A percentile compares a stretch with the other conserved stretches of the same genome.
Conservation (phyloP, 73 alveolate species). For the Paramecium tetraurelia region DNA sequence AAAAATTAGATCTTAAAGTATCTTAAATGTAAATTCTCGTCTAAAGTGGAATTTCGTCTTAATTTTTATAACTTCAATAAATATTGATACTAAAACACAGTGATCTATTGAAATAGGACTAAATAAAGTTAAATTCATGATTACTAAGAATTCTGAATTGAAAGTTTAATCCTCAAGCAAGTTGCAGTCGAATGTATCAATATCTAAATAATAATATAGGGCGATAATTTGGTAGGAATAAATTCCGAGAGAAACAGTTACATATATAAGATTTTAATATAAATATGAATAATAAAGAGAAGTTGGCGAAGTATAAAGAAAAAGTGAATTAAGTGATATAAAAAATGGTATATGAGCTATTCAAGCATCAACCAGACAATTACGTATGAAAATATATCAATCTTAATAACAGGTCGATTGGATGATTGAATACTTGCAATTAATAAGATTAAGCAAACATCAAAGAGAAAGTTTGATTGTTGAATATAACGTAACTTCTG, state of each 20-base stretch:
- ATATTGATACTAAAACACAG: too few relatives aligned
- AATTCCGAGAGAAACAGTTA: not conserved
- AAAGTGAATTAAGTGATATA: not conserved
- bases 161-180: not conserved
- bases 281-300: not conserved
- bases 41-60: not conserved
- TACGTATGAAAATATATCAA: not conserved
- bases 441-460: not conserved
- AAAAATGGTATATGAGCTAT: slow-evolving; percentile 12
- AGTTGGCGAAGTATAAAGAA: not conserved
- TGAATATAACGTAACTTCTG: not conserved
- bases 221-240: too few relatives aligned
- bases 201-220: too few relatives aligned
- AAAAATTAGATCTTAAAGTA: not conserved
- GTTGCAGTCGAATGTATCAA: not conserved
- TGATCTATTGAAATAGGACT: not conserved
- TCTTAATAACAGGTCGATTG: not conserved
- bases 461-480: not conserved
- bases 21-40: not conserved
- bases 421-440: slow-evolving; percentile 20
- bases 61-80: too few relatives aligned
- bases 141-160: too few relatives aligned
- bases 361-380: slow-evolving; percentile 29
- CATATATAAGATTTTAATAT: not conserved
- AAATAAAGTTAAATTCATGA: too few relatives aligned